These are phyloP conservation scores for Lentinula aciculospora DNA, from an alignment of 768 basidiomycete genomes.

Conservation along the genomic window DNA sequence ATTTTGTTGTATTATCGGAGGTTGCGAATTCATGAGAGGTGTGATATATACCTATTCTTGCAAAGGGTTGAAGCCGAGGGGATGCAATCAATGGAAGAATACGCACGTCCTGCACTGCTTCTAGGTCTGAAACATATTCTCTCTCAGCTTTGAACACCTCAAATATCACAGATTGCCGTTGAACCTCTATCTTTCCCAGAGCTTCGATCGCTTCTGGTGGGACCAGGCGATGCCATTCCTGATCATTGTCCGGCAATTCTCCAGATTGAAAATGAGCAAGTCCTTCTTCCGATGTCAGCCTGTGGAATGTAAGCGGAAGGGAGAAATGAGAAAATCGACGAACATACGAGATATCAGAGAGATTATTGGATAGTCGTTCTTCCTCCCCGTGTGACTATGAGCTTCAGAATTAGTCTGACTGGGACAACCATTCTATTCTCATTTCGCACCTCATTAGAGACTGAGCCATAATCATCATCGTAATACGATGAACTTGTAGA, in stretches of 20 bases:
- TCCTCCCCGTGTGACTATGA: constrained; percentile 22
- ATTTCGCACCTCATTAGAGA: constrained; percentile 26
- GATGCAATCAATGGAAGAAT: background rate
- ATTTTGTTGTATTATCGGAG: constrained; percentile 57
- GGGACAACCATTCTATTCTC: background rate
- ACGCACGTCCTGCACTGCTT: constrained; percentile 59
- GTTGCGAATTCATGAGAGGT: constrained; percentile 52
- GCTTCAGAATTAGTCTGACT: constrained; percentile 7
- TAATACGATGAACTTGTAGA: constrained; percentile 28
- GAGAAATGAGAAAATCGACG: constrained; percentile 7
- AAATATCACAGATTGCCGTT: constrained; percentile 82
- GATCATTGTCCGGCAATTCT: constrained; percentile 57
- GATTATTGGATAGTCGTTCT: constrained; percentile 22
- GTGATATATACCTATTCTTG: constrained; percentile 62
- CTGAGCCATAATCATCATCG: constrained; percentile 28
- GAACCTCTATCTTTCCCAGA: constrained; percentile 72
- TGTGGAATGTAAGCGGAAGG: constrained; percentile 21
- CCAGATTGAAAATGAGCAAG: constrained; percentile 65
- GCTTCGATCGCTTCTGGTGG: constrained; percentile 64
- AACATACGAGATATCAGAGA: constrained; percentile 35
- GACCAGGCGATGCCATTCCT: constrained; percentile 82
- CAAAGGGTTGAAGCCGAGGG: background rate
- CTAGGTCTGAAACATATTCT: constrained; percentile 81
- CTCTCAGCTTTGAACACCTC: constrained; percentile 88
- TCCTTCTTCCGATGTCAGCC: constrained; percentile 58